Evolutionary conservation across 176 grass and related monocot genomes (phyloP).

Genomic region (Lolium rigidum): DNA sequence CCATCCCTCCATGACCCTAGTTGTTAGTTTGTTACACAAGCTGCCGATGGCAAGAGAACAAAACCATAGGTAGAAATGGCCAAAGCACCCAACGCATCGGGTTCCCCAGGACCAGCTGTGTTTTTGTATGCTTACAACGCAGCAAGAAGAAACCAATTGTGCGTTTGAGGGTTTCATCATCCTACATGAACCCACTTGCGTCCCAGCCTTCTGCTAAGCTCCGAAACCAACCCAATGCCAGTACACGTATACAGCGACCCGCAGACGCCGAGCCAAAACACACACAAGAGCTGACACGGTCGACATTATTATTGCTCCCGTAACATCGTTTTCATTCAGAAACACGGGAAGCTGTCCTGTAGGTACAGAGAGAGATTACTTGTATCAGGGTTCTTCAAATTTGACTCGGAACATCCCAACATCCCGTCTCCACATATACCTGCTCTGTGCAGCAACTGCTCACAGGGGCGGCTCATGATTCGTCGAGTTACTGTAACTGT

Average conservation of each 20-base stretch:
- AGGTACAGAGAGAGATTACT: not conserved
- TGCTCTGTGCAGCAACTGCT: not conserved
- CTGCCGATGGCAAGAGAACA: not conserved
- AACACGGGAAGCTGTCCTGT: not conserved
- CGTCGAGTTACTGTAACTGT: not conserved
- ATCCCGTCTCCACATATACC: not conserved
- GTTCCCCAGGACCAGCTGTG: slow-evolving; percentile 8
- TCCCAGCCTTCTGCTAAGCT: not conserved
- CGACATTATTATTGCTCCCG: not conserved
- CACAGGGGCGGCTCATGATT: not conserved
- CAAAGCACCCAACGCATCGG: slow-evolving; percentile 6
- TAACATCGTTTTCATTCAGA: slow-evolving; percentile 20
- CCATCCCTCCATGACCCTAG: not conserved
- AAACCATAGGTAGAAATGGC: not conserved
- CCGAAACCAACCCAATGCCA: slow-evolving; percentile 5
- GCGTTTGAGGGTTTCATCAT: slow-evolving; percentile 7
- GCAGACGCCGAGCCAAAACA: not conserved
- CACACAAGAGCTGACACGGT: not conserved
- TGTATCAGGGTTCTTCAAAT: not conserved
- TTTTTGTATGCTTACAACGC: too few relatives aligned
- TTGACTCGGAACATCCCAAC: not conserved
- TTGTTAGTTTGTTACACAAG: slow-evolving; percentile 2
- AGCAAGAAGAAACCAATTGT: not conserved
- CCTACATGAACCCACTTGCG: not conserved
- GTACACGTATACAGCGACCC: not conserved